Evolutionary conservation across 2,329 filamentous ascomycete species (phyloP), one percentile per base, ranked within the genome.

Genomic region (Thelonectria blattea): DNA sequence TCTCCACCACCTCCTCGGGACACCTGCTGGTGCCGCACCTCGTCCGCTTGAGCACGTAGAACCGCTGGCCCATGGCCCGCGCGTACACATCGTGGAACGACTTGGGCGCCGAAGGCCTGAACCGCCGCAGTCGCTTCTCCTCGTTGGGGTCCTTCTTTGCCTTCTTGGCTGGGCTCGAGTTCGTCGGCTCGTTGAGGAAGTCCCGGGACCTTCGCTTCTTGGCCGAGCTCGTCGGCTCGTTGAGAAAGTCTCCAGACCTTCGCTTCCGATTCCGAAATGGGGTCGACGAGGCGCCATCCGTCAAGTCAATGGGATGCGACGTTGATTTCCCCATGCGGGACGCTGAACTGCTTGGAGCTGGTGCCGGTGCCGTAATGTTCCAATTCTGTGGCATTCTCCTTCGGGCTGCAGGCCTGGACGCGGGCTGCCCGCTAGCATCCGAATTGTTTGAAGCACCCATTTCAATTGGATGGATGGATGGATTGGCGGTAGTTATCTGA

Each of bases 1-100:
- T 76, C 58, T 85, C 78, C 49, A 90, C 77, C 1, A 72, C 75
- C 70, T 90, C 86, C 55, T 81, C 76, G 0, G 80, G 81, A 43
- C 74, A 79, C 1, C 75, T 62, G 2, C 64, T 56, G 0, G 73
- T 75, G 17, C 78, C 78, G 27, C 64, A 39, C 9, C 76, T 74
- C 2, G 66, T 70, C 15, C 81, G 77, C 1, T 70, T 73, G 11
- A 85, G 74, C 30, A 85, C 78, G 62, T 77, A 84, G 70, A 84
- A 79, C 58, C 78, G 73, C 61, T 82, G 79, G 2, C 72, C 73
- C 1, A 74, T 72, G 5, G 80, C 79, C 15, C 80, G 73, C 1
- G 71, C 63, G 55, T 78, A 79, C 37, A 80, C 64, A 3, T 72
- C 68, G 24, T 68, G 17, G 56, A 81, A 81, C 11, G 65, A 58